These are phyloP conservation scores for Cyberlindnera bimundalis DNA, from an alignment of 805 yeast species.

Conservation along the genomic window DNA sequence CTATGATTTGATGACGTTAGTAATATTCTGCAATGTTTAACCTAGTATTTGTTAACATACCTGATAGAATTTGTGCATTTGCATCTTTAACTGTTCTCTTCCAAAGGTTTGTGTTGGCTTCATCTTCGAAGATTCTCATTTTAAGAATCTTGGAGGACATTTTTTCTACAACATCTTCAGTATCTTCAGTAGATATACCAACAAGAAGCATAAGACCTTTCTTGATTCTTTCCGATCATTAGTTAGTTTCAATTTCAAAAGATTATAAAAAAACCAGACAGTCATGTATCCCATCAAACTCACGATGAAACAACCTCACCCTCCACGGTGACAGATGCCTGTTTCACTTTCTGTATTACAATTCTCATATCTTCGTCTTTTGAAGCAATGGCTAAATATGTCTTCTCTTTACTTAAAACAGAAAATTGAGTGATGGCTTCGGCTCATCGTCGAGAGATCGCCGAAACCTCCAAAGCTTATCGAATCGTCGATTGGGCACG, in stretches of 20 bases:
- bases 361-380: conserved; percentile 58
- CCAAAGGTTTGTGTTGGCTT: conserved; percentile 70
- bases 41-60: conserved; percentile 26
- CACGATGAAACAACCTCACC: conserved; percentile 61
- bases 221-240: conserved; percentile 50
- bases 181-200: conserved; percentile 79
- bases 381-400: no score
- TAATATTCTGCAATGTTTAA: no score
- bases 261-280: no score
- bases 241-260: no score
- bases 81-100: conserved; percentile 58
- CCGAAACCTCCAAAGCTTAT: no score
- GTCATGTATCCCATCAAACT: conserved; percentile 10
- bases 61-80: conserved; percentile 69
- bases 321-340: conserved; percentile 87
- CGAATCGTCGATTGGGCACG: no score
- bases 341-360: conserved; percentile 84
- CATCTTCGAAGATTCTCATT: conserved; percentile 71
- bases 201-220: conserved; percentile 78
- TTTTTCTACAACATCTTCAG: conserved; percentile 66
- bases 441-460: no score
- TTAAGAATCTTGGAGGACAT: conserved; percentile 63
- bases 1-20: no score
- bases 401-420: no score
- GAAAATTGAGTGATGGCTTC: no score